Conservation (phyloP, 306 rosid genomes). For the Prunus mume region DNA sequence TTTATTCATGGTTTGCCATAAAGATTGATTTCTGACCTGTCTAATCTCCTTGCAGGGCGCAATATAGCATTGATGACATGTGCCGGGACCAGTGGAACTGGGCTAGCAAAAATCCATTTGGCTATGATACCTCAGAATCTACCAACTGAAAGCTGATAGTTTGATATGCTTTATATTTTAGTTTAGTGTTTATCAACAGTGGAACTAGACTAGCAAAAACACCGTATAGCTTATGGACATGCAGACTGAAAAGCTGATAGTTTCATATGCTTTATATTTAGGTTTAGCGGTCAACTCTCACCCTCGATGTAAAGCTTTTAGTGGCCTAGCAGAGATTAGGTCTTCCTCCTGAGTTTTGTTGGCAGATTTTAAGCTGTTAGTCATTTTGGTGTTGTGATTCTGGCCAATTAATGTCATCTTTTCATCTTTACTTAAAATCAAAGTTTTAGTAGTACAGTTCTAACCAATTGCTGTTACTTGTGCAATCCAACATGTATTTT, state of each 20-base stretch:
- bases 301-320: conserved; percentile 23
- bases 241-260: conserved; percentile 34
- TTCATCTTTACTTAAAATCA: background rate
- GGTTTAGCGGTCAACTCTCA: conserved; percentile 10
- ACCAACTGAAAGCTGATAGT: conserved; percentile 27
- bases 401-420: conserved; percentile 27
- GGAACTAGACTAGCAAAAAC: conserved; percentile 89
- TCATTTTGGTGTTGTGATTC: conserved; percentile 29
- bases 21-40: conserved; percentile 1
- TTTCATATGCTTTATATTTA: conserved; percentile 8
- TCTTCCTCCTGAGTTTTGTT: background rate
- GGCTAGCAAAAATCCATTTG: conserved; percentile 96
- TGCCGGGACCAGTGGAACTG: conserved; percentile 99
- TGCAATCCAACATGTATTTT: background rate
- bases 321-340: conserved; percentile 42
- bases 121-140: conserved; percentile 58
- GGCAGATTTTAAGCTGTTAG: conserved; percentile 18
- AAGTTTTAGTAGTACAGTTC: background rate
- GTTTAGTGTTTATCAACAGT: conserved; percentile 37
- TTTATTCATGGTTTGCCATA: background rate
- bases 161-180: background rate
- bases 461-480: conserved; percentile 4
- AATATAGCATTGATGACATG: conserved; percentile 85
- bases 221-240: conserved; percentile 60
- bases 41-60: conserved; percentile 58